Percentiles rank a stretch among this genome's conserved stretches.
These are phyloP conservation scores for Phytopythium mirpurense DNA, from an alignment of 352 stramenopile genomes.

Conservation along the genomic window DNA sequence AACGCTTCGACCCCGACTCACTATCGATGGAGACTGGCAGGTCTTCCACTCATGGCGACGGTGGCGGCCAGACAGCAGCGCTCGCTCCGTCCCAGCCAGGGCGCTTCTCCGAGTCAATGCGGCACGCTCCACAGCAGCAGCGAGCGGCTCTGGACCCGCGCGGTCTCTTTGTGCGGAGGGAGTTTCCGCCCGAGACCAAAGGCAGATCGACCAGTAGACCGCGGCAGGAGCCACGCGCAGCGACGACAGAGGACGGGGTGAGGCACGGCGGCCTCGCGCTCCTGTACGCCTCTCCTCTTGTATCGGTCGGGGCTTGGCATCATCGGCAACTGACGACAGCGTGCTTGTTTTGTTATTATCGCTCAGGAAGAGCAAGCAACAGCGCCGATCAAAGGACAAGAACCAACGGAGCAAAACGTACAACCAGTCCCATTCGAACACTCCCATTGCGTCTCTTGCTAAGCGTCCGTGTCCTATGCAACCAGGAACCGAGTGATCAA, in stretches of 20 bases:
- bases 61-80: neutral
- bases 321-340: neutral
- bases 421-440: neutral
- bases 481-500: neutral
- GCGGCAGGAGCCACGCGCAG: neutral
- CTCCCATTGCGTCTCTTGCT: neutral
- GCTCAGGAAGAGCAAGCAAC: conserved; percentile 8
- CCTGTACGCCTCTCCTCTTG: neutral
- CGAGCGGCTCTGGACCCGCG: neutral
- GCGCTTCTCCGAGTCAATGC: neutral
- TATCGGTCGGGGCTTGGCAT: neutral
- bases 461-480: neutral
- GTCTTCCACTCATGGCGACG: neutral
- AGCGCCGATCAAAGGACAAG: neutral
- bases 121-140: neutral
- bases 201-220: neutral
- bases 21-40: neutral
- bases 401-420: neutral
- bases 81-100: neutral
- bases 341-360: neutral
- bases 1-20: conserved; percentile 5
- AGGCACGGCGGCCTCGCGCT: neutral
- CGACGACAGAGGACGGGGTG: neutral
- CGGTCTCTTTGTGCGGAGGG: neutral
- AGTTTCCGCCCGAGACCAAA: neutral